Conservation (phyloP, 2,329 filamentous ascomycete genomes). For the Fusarium floridanum region DNA sequence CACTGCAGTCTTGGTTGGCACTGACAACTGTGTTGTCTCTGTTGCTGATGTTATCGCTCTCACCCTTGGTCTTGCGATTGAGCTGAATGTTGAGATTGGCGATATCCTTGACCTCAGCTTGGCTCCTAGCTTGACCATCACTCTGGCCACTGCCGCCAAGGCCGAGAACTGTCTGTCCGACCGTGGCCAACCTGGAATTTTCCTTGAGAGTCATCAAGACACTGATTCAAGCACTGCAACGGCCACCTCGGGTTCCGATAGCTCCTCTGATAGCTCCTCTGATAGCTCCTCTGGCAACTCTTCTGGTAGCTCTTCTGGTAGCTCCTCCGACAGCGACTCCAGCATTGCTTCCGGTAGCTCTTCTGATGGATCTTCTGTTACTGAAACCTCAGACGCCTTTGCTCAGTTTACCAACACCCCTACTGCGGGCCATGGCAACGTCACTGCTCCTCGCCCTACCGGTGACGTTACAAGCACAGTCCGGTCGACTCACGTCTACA, state of each 20-base stretch:
- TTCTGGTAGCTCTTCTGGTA: not conserved
- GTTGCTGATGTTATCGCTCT: constrained; percentile 40
- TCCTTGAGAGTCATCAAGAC: constrained; percentile 10
- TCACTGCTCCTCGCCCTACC: constrained; percentile 4
- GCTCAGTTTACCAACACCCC: not conserved
- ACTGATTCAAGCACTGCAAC: not conserved
- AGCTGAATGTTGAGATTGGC: constrained; percentile 41
- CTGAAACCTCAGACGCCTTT: not conserved
- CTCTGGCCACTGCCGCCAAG: constrained; percentile 45
- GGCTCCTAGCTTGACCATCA: constrained; percentile 57
- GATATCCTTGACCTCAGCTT: constrained; percentile 54
- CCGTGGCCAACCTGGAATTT: constrained; percentile 33
- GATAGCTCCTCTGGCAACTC: not conserved
- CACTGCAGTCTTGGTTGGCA: constrained; percentile 56
- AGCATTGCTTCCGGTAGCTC: not conserved
- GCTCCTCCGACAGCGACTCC: too few relatives aligned
- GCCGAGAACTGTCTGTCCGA: constrained; percentile 32
- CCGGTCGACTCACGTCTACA: constrained; percentile 44
- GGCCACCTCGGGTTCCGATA: not conserved
- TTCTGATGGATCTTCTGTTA: not conserved
- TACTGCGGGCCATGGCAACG: constrained; percentile 4
- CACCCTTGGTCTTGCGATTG: constrained; percentile 41
- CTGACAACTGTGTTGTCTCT: constrained; percentile 53
- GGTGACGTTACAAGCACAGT: constrained; percentile 43
- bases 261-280: not conserved